These are phyloP conservation scores for Boletus edulis DNA, from an alignment of 768 basidiomycete species.

Conservation along the genomic window DNA sequence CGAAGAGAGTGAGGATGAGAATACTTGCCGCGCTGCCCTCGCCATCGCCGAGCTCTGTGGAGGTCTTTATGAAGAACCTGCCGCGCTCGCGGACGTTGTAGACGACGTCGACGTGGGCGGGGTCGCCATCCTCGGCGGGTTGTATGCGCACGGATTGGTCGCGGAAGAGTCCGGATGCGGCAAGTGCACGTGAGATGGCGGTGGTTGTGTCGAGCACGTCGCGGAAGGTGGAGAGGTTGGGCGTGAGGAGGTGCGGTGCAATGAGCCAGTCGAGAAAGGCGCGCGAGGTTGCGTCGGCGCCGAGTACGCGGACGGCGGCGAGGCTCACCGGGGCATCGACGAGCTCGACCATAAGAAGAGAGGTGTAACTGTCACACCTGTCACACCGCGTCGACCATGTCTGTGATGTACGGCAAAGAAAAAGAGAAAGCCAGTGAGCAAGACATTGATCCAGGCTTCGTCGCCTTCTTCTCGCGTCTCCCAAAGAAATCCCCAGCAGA, in stretches of 20 bases:
- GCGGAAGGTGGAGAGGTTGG: conserved; percentile 43
- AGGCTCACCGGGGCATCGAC: conserved; percentile 64
- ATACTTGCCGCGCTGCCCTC: conserved; percentile 87
- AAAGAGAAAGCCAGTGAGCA: conserved; percentile 57
- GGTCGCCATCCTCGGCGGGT: conserved; percentile 48
- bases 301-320: conserved; percentile 77
- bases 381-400: conserved; percentile 37
- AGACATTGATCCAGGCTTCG: conserved; percentile 66
- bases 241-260: conserved; percentile 52
- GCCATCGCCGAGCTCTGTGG: conserved; percentile 90
- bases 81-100: conserved; percentile 76
- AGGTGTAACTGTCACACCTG: conserved; percentile 16
- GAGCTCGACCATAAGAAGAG: conserved; percentile 22
- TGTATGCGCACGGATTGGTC: conserved; percentile 64
- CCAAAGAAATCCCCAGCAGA: conserved; percentile 64
- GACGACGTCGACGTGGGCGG: conserved; percentile 74
- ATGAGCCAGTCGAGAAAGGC: conserved; percentile 83
- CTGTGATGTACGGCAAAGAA: conserved; percentile 65
- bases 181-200: conserved; percentile 60
- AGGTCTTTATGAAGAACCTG: conserved; percentile 71
- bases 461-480: conserved; percentile 62
- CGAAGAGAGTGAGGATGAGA: background rate
- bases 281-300: conserved; percentile 67
- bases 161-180: conserved; percentile 76
- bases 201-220: conserved; percentile 70